A percentile compares a stretch with the other conserved stretches of the same genome.
Evolutionary conservation across 1,284 basidiomycete species (phyloP).

Genomic region (Ceratobasidium sp.): DNA sequence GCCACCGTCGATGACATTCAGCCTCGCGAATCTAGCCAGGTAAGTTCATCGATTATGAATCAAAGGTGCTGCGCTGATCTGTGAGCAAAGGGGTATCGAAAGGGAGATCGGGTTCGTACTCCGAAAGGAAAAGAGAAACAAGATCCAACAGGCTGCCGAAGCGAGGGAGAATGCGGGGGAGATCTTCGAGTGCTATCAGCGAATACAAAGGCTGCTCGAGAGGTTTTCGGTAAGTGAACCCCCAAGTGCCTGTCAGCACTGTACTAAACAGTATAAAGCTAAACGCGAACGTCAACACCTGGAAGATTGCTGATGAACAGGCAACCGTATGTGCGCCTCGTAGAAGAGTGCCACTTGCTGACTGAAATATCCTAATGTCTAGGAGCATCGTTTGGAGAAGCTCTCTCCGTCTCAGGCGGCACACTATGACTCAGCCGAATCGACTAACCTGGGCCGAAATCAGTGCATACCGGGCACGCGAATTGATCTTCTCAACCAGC

Average conservation of each 20-base stretch:
- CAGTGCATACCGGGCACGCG: conserved; percentile 41
- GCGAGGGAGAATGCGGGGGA: neutral
- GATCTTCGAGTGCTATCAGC: conserved; percentile 3
- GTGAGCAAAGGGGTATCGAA: neutral
- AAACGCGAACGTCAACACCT: conserved; percentile 17
- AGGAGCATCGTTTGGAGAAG: neutral
- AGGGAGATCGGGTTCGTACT: neutral
- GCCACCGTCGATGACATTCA: neutral
- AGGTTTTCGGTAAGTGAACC: neutral
- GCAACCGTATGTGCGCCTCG: neutral
- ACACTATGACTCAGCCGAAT: conserved; percentile 13
- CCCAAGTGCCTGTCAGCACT: neutral
- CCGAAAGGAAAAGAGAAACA: neutral
- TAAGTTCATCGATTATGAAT: neutral
- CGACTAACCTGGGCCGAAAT: neutral
- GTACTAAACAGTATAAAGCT: neutral
- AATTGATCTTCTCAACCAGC: neutral
- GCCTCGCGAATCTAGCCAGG: neutral
- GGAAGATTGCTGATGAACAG: conserved; percentile 14
- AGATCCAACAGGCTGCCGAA: neutral
- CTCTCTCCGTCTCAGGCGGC: conserved; percentile 10
- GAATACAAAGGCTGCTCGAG: conserved; percentile 4
- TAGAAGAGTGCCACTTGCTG: neutral
- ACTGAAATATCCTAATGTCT: neutral
- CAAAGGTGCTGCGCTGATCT: neutral